Evolutionary conservation across 441 rosid species (phyloP), one percentile per base, ranked within the genome.

Genomic region (Aquilaria agallochum): DNA sequence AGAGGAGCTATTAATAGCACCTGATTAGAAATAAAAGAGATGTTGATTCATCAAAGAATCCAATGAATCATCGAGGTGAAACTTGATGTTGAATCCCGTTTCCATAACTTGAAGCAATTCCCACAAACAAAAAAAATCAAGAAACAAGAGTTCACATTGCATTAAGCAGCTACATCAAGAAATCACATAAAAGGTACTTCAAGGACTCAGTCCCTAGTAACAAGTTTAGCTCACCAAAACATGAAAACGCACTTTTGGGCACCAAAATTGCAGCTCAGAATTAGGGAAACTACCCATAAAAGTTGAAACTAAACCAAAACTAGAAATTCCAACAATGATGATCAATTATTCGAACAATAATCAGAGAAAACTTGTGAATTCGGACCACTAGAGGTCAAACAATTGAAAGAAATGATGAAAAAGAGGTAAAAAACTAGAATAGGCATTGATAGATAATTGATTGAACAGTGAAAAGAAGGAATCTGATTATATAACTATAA

Each of bases 21-120:
- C 71, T 6, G 83, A 68, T 48, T 84, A 89, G 50, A 86, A 85
- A 44, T 87, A 78, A 34, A 81, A 67, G 10, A 85, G 84, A 59
- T 78, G 80, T 59, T 73, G 76, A 44, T 68, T 76, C 73, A 78
- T 74, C 36, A 82, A 60, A 50, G 84, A 78, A 64, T 61, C 73
- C 64, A 74, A 64, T 55, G 67, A 50, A 49, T 67, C 82, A 11
- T 69, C 78, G 8, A 56, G 68, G 62, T 65, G 72, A 69, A 86
- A 74, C 69, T 84, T 82, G 31, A 75, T 49, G 65, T 80, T 78
- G 9, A 89, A 82, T 67, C 78, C 86, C 33, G 87, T 82, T 27
- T 90, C 85, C 96, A 89, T 85, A 67, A 68, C 44, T 68, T 64
- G 59, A 51, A 20, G 14, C 51, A 2, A 36, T 55, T 60, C 50